phyloP scores from a whole-genome alignment of 2,329 filamentous ascomycete species.

The Clonostachys chloroleuca region DNA sequence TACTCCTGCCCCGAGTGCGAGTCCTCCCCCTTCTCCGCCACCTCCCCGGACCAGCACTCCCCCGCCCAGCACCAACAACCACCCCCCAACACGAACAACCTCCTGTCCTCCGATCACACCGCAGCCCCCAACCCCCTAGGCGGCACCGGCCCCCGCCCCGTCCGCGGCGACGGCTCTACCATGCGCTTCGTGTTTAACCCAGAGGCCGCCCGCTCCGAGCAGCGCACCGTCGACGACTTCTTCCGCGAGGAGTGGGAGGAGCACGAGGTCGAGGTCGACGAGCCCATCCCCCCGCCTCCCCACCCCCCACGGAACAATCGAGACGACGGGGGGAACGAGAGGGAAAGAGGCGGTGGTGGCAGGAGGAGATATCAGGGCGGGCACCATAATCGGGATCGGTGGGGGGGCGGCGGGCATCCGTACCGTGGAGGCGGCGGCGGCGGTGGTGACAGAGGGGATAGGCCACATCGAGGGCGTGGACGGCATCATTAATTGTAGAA shows the following conservation, averaged over 20 bases:
- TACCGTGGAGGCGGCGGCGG: not conserved
- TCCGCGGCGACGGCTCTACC: constrained; percentile 49
- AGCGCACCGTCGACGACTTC: constrained; percentile 60
- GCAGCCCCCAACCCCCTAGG: not conserved
- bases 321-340: constrained; percentile 2
- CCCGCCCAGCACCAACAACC: not conserved
- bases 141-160: constrained; percentile 3
- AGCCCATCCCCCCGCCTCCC: constrained; percentile 35
- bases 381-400: not conserved
- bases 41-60: not conserved
- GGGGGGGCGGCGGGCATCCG: not conserved
- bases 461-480: not conserved
- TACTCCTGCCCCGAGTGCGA: constrained; percentile 52
- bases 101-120: not conserved
- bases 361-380: constrained; percentile 10
- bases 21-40: constrained; percentile 19
- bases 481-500: no score
- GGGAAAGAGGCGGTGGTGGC: constrained; percentile 4
- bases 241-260: constrained; percentile 74
- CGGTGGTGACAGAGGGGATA: not conserved
- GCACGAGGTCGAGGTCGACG: constrained; percentile 74
- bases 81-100: not conserved
- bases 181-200: constrained; percentile 87
- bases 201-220: constrained; percentile 69
- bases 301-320: constrained; percentile 7